Evolutionary conservation across 768 basidiomycete species (phyloP).

Genomic region (Panaeolus cyanescens): DNA sequence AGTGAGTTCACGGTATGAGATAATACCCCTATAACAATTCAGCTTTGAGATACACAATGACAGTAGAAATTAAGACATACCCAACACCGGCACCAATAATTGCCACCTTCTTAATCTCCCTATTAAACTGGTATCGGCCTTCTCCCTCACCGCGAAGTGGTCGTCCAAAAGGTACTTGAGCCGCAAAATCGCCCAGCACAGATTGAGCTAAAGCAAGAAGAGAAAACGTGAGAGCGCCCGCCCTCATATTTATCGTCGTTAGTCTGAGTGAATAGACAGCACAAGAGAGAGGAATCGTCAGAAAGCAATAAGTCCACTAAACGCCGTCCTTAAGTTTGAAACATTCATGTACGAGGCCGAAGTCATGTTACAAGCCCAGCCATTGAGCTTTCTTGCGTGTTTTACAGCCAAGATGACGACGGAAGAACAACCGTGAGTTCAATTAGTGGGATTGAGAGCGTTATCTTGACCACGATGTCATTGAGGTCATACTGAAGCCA

Average conservation of each 20-base stretch:
- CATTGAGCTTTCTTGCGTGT: not conserved
- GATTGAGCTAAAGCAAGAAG: conserved; percentile 2
- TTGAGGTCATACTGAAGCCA: not conserved
- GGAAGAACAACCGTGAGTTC: not conserved
- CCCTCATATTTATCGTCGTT: no score
- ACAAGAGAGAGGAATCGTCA: no score
- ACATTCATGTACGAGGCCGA: no score
- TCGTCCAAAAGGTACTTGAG: conserved; percentile 6
- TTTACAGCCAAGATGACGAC: not conserved
- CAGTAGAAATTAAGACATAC: conserved; percentile 18
- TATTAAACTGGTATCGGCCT: conserved; percentile 34
- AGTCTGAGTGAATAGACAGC: no score
- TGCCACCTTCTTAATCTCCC: conserved; percentile 38
- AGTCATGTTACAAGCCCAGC: no score
- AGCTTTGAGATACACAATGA: not conserved
- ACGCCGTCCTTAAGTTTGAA: no score
- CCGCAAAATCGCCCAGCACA: conserved; percentile 5
- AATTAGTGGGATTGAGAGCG: not conserved
- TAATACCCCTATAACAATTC: conserved; percentile 29
- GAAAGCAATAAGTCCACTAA: no score
- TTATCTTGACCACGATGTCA: not conserved
- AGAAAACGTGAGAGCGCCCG: not conserved
- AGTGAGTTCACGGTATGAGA: conserved; percentile 35
- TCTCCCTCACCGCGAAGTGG: not conserved
- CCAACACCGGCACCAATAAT: conserved; percentile 43